phyloP scores from a whole-genome alignment of 352 stramenopile genomes.

The Pythium dissotocum region DNA sequence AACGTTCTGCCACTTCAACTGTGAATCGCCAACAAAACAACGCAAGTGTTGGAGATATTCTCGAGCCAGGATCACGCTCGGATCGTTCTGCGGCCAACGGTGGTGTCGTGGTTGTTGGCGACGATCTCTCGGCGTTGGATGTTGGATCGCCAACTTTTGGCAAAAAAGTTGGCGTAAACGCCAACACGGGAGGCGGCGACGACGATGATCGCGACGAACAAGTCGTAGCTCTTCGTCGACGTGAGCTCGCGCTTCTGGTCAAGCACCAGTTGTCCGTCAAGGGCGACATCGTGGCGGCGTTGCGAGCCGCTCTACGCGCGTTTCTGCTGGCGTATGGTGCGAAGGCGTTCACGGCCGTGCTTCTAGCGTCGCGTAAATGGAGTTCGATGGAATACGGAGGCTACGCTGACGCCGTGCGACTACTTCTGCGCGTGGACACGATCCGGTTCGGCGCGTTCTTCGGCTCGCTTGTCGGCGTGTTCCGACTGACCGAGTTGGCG shows the following conservation, averaged over 20 bases:
- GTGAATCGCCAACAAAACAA: neutral
- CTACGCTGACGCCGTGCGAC: slow-evolving; percentile 71
- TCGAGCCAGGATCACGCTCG: slow-evolving; percentile 1
- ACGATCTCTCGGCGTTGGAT: slow-evolving; percentile 12
- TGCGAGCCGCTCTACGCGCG: slow-evolving; percentile 33
- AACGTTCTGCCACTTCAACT: neutral
- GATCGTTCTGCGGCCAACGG: neutral
- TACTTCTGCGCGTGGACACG: slow-evolving; percentile 67
- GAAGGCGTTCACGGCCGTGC: slow-evolving; percentile 79
- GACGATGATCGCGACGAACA: neutral
- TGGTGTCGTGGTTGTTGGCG: slow-evolving; percentile 9
- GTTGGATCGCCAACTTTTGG: slow-evolving; percentile 3
- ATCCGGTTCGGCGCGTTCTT: slow-evolving; percentile 82
- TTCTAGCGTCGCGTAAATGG: slow-evolving; percentile 80
- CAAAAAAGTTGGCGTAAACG: neutral
- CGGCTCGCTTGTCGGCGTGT: slow-evolving; percentile 71
- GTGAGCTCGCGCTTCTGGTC: slow-evolving; percentile 13
- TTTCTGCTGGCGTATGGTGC: slow-evolving; percentile 80
- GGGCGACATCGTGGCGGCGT: slow-evolving; percentile 31
- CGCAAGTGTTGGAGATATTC: slow-evolving; percentile 5
- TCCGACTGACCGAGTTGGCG: slow-evolving; percentile 62
- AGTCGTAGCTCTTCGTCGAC: slow-evolving; percentile 4
- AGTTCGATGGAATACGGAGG: slow-evolving; percentile 65
- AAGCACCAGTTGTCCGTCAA: slow-evolving; percentile 12
- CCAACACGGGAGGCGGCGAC: neutral